phyloP scores from a whole-genome alignment of 2,329 filamentous ascomycete genomes.

The Hypoxylon sp. region DNA sequence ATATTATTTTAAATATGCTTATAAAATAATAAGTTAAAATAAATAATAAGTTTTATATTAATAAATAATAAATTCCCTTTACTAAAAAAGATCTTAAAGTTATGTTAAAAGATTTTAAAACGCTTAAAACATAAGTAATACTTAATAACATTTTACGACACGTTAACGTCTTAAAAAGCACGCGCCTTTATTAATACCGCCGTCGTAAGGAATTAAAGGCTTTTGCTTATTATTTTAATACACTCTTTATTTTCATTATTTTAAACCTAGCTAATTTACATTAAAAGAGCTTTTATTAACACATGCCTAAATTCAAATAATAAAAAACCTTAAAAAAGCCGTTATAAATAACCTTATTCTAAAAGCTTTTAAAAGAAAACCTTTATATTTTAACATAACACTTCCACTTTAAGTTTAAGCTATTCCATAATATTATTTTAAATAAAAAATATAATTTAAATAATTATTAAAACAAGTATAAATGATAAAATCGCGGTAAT shows the following conservation, averaged over 20 bases:
- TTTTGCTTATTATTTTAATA: slow-evolving; percentile 3
- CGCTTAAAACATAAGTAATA: background rate
- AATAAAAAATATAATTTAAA: background rate
- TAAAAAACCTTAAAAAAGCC: slow-evolving; percentile 1
- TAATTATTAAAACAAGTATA: background rate
- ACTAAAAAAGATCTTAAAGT: background rate
- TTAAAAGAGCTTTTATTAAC: slow-evolving; percentile 8
- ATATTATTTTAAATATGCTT: background rate
- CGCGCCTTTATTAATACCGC: background rate
- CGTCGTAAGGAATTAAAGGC: background rate
- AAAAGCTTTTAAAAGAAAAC: background rate
- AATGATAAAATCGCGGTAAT: background rate
- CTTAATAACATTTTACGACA: background rate
- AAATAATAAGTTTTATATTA: background rate
- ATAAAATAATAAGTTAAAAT: background rate
- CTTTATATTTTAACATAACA: background rate
- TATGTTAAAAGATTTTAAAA: background rate
- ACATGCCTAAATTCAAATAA: background rate
- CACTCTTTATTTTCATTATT: background rate
- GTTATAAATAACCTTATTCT: background rate
- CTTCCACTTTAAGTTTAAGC: background rate
- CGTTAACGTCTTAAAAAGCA: background rate
- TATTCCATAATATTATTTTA: background rate
- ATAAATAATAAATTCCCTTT: background rate
- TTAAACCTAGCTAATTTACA: background rate